A percentile compares a stretch with the other conserved stretches of the same genome.
Evolutionary conservation across 1,139 yeast species (phyloP).

Genomic region (Diutina ranongensis): DNA sequence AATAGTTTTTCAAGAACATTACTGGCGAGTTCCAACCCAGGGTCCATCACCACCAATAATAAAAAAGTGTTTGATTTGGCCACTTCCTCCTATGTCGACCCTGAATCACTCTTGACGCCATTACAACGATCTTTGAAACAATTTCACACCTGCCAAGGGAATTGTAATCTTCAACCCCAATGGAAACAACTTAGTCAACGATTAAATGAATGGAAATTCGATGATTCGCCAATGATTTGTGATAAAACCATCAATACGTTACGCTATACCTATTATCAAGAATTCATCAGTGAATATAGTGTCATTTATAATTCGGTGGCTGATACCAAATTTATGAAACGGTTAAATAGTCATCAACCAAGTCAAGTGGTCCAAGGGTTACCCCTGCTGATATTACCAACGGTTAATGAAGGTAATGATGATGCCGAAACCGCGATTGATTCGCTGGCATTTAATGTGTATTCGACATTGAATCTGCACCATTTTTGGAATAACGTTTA

Average conservation of each 20-base stretch:
- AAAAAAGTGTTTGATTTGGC: conserved; percentile 7
- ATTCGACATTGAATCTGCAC: not conserved
- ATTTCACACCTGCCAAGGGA: conserved; percentile 6
- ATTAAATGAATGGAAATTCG: conserved; percentile 4
- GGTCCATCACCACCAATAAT: not conserved
- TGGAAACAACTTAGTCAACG: not conserved
- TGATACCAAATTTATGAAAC: not conserved
- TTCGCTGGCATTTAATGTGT: not conserved
- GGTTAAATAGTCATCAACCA: not conserved
- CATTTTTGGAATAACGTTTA: conserved; percentile 11
- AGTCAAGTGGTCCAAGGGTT: not conserved
- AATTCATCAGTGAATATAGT: conserved; percentile 7
- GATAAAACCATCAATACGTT: conserved; percentile 4
- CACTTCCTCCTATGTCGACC: conserved; percentile 8
- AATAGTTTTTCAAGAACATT: too few relatives aligned
- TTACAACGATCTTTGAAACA: conserved; percentile 7
- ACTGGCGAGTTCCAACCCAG: not conserved
- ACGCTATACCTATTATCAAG: conserved; percentile 8
- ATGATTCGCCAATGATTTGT: not conserved
- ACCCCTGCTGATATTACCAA: not conserved
- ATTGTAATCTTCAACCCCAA: not conserved
- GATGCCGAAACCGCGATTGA: not conserved
- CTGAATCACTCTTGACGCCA: conserved; percentile 7
- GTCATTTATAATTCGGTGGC: not conserved
- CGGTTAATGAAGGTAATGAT: not conserved